Evolutionary conservation across 495 filamentous ascomycete genomes (phyloP).

Genomic region (Penicillium herquei): DNA sequence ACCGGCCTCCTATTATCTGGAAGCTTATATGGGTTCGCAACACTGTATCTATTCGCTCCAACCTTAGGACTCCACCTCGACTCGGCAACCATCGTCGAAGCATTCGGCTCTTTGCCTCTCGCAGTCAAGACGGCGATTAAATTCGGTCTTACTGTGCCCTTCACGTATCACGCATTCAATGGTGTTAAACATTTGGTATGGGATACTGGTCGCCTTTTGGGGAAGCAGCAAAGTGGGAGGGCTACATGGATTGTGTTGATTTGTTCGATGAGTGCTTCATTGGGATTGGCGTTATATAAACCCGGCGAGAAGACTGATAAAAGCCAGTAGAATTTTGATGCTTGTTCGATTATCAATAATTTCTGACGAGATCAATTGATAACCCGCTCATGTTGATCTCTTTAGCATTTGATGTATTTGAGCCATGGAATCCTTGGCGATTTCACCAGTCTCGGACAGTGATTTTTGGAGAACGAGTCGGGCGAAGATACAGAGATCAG

Average conservation of each 20-base stretch:
- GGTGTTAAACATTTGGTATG: constrained; percentile 14
- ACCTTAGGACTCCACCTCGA: constrained; percentile 73
- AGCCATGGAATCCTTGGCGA: constrained; percentile 15
- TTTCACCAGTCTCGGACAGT: constrained; percentile 8
- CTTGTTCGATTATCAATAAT: not conserved
- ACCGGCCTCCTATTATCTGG: constrained; percentile 40
- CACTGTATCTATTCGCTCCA: constrained; percentile 71
- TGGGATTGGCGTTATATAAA: constrained; percentile 8
- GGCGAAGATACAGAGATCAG: constrained; percentile 14
- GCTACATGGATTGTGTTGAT: constrained; percentile 12
- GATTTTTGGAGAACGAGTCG: constrained; percentile 9
- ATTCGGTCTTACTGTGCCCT: constrained; percentile 31
- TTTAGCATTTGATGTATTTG: constrained; percentile 14
- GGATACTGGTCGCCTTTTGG: constrained; percentile 12
- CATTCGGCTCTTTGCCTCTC: constrained; percentile 62
- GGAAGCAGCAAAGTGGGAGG: constrained; percentile 8
- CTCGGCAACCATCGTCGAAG: constrained; percentile 61
- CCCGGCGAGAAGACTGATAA: not conserved
- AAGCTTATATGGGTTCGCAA: constrained; percentile 67
- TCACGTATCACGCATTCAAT: constrained; percentile 17
- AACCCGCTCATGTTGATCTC: not conserved
- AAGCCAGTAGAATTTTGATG: not conserved
- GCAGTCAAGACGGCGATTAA: constrained; percentile 62
- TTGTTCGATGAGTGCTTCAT: constrained; percentile 10
- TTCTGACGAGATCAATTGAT: not conserved